A percentile compares a stretch with the other conserved stretches of the same genome.
These are phyloP conservation scores for Tricholoma sp. DNA, from an alignment of 768 basidiomycete genomes.

Conservation along the genomic window DNA sequence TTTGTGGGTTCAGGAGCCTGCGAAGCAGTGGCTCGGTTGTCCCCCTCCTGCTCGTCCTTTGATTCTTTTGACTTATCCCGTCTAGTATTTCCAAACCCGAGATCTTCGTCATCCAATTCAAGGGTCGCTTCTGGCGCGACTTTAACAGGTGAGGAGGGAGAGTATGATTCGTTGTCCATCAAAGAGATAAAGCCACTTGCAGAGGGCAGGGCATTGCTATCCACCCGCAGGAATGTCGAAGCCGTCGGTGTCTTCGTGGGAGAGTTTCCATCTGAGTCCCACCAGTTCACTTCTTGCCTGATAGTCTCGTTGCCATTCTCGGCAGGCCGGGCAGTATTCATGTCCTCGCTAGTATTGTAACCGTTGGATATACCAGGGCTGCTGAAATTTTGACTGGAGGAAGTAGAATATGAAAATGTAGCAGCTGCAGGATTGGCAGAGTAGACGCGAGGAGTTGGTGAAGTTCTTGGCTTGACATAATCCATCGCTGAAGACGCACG, in stretches of 20 bases:
- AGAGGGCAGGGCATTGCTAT: constrained; percentile 35
- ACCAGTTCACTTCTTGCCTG: constrained; percentile 52
- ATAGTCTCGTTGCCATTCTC: constrained; percentile 27
- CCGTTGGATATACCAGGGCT: constrained; percentile 29
- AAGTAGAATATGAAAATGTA: constrained; percentile 41
- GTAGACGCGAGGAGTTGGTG: constrained; percentile 49
- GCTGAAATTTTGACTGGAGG: constrained; percentile 30
- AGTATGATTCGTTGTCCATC: constrained; percentile 61
- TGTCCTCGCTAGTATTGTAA: constrained; percentile 25
- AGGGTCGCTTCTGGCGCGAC: constrained; percentile 8
- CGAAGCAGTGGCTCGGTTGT: constrained; percentile 6
- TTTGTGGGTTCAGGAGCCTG: constrained; percentile 8
- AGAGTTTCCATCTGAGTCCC: constrained; percentile 44
- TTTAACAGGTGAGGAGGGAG: constrained; percentile 24
- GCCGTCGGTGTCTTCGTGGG: constrained; percentile 60
- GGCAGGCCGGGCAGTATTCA: constrained; percentile 27
- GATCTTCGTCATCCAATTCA: constrained; percentile 66
- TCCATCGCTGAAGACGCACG: constrained; percentile 79
- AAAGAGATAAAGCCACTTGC: constrained; percentile 74
- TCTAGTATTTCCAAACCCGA: constrained; percentile 83
- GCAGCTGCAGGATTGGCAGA: constrained; percentile 50
- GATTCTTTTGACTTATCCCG: constrained; percentile 29
- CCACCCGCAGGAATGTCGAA: constrained; percentile 55
- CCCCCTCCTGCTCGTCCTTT: constrained; percentile 20
- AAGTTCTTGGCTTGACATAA: constrained; percentile 50